Percentiles rank a stretch among this genome's conserved stretches.
phyloP scores from a whole-genome alignment of 352 stramenopile species.

The Achlya hypogyna region DNA sequence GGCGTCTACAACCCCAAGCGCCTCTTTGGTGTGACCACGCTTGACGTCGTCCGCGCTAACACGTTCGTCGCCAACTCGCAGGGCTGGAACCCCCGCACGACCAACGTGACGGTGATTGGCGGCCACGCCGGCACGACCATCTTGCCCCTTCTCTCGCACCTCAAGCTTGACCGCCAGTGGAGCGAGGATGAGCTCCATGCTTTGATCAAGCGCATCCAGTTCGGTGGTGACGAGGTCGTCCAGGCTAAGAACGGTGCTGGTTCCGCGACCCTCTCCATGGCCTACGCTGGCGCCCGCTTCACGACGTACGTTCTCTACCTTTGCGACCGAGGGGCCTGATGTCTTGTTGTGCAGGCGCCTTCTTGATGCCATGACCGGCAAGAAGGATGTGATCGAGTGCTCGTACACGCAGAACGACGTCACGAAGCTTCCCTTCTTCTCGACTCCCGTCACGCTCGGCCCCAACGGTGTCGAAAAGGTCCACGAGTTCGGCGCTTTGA shows the following conservation, averaged over 20 bases:
- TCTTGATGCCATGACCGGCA: slow-evolving; percentile 92
- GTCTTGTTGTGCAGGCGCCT: slow-evolving; percentile 42
- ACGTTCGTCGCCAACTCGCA: slow-evolving; percentile 87
- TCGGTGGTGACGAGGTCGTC: slow-evolving; percentile 94
- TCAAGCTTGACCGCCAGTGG: slow-evolving; percentile 86
- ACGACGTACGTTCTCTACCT: slow-evolving; percentile 26
- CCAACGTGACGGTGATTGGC: slow-evolving; percentile 94
- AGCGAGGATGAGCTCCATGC: slow-evolving; percentile 89
- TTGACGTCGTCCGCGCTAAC: slow-evolving; percentile 97
- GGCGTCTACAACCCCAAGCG: slow-evolving; percentile 96
- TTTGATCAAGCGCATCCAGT: slow-evolving; percentile 95
- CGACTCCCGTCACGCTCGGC: slow-evolving; percentile 91
- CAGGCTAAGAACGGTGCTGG: slow-evolving; percentile 94
- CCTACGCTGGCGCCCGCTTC: slow-evolving; percentile 96
- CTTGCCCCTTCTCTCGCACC: slow-evolving; percentile 96
- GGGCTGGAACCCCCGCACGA: slow-evolving; percentile 62
- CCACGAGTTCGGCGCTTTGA: slow-evolving; percentile 86
- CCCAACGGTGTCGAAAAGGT: slow-evolving; percentile 94
- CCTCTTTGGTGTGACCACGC: slow-evolving; percentile 97
- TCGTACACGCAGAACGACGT: slow-evolving; percentile 96
- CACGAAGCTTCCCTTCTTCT: slow-evolving; percentile 94
- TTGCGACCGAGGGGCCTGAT: background rate
- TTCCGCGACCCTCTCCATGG: slow-evolving; percentile 98
- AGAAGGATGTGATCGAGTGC: slow-evolving; percentile 93
- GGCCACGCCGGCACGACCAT: slow-evolving; percentile 99